Evolutionary conservation across 1,284 basidiomycete species (phyloP), one percentile per base, ranked within the genome.

Genomic region (Flammula alnicola): DNA sequence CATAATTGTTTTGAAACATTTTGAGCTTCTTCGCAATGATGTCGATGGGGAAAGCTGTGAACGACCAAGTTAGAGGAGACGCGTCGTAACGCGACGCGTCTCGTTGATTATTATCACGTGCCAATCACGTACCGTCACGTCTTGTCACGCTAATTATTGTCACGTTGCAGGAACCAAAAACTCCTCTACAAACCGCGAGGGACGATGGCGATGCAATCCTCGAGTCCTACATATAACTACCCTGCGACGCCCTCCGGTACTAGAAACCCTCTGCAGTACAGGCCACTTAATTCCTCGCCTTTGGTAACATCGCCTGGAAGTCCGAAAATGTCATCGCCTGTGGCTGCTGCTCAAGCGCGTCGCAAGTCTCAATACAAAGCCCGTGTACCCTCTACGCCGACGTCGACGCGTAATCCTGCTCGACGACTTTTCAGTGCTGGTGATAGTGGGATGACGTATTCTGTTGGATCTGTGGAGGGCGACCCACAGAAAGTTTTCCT

Each of bases 331-430:
- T 68, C 69, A 0, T 78, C 76, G n/a, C 76, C 78, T 2, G 62
- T 71, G 10, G 62, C 63, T 14, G 65, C 69, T 2, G 68, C 66
- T 1, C 72, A 75, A 27, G 61, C 65, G 19, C 54, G 63, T 8
- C 73, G 81, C 20, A 71, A 71, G 16, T 64, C 70, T n/a, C 76
- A 79, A 35, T 80, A 76, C 57, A 81, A 81, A 60, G 51, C 70
- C 11, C 51, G 54, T 12, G 44, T 53, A 4, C 47, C 62, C 10
- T 62, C 50, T 14, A 57, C 63, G 9, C 52, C 55, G 4, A 25
- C 45, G 3, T 55, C 56, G 1, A 37, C 42, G 10, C 44, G 43
- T 23, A 36, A 39, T 37, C 56, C 47, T 7, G 32, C 37, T 10
- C 36, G 45, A 14, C 44, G 46, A 12, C 44, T 42, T 0, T 53